Evolutionary conservation across 495 filamentous ascomycete genomes (phyloP), one percentile per base, ranked within the genome.

Genomic region (Pseudoneurospora amorphoporcata): DNA sequence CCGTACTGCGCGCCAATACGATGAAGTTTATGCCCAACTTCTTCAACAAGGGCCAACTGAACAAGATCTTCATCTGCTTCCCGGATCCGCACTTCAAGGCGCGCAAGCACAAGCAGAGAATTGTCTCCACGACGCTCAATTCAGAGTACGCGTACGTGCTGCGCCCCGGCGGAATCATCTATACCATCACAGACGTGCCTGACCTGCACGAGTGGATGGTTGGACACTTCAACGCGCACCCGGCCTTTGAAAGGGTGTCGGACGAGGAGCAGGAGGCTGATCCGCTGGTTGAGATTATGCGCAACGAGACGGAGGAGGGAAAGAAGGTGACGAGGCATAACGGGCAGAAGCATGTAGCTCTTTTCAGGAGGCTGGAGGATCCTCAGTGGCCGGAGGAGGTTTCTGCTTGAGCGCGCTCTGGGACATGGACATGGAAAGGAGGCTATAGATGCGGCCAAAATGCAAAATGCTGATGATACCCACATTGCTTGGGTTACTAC

Each of bases 1-100:
- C 90, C 68, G 94, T 92, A 72, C 81, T 98, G 53, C 91, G 95
- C 72, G 91, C 92, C 73, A 99, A 99, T 84, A 92, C 92, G 16
- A 99, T 99, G 95, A 98, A 98, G 76, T 98, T 98, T 84, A 84
- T 98, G 17, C 95, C 95, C 47, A 97, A 98, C 80, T 96, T 97
- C 86, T 98, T 98, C 84, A 82, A 80, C 70, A 91, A 87, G 77
- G 80, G 76, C 53, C 91, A 97, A 78, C 88, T 99, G 39, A 87
- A 86, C 71, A 95, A 94, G 80, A 91, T 97, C 79, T 99, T 98
- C 81, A 92, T 99, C 78, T 98, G 95, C 84, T 99, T 99, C 82
- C 95, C 95, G 0, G 95, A 99, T 78, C 95, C 95, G 73, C 95
- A 99, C 80, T 99, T 99, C 85, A 99, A 99, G 84, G 88, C 91